Conservation (phyloP, 192 early-diverging fungal genomes). For the Lunasporangiospora selenospora region DNA sequence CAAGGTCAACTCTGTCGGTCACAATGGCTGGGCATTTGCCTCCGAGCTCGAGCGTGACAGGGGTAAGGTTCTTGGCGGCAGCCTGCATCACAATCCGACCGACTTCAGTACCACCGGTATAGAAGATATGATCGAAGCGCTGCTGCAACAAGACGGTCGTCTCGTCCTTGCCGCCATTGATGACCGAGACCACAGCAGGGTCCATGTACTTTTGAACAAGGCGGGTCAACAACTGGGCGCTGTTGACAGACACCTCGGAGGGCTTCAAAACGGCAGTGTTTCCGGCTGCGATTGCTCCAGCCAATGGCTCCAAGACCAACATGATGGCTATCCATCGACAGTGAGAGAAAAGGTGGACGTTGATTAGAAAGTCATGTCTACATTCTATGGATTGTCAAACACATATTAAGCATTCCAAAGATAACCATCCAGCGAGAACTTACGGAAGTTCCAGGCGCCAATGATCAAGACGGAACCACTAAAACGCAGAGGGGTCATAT, state of each 20-base stretch:
- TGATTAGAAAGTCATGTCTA: too few relatives aligned
- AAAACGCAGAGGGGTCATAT: background rate
- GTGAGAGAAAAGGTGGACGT: slow-evolving; percentile 59
- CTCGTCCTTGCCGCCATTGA: slow-evolving; percentile 65
- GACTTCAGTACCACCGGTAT: slow-evolving; percentile 66
- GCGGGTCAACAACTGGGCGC: slow-evolving; percentile 48
- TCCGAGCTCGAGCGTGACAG: slow-evolving; percentile 68
- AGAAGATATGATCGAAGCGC: slow-evolving; percentile 70
- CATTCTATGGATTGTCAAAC: too few relatives aligned
- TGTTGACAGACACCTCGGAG: slow-evolving; percentile 57
- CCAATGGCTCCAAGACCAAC: slow-evolving; percentile 57
- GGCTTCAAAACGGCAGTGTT: slow-evolving; percentile 57
- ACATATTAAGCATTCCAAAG: too few relatives aligned
- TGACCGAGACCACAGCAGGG: slow-evolving; percentile 44
- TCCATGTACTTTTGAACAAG: slow-evolving; percentile 67
- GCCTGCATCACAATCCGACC: slow-evolving; percentile 65
- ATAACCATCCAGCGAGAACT: too few relatives aligned
- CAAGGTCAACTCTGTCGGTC: slow-evolving; percentile 69
- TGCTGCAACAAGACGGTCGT: slow-evolving; percentile 59
- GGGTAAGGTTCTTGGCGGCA: slow-evolving; percentile 68
- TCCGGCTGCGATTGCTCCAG: slow-evolving; percentile 65
- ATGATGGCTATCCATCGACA: slow-evolving; percentile 46
- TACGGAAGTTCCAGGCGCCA: slow-evolving; percentile 64
- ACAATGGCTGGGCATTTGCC: slow-evolving; percentile 80
- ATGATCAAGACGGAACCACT: slow-evolving; percentile 50